These are phyloP conservation scores for Penicillium daleae DNA, from an alignment of 495 filamentous ascomycete species.

Conservation along the genomic window DNA sequence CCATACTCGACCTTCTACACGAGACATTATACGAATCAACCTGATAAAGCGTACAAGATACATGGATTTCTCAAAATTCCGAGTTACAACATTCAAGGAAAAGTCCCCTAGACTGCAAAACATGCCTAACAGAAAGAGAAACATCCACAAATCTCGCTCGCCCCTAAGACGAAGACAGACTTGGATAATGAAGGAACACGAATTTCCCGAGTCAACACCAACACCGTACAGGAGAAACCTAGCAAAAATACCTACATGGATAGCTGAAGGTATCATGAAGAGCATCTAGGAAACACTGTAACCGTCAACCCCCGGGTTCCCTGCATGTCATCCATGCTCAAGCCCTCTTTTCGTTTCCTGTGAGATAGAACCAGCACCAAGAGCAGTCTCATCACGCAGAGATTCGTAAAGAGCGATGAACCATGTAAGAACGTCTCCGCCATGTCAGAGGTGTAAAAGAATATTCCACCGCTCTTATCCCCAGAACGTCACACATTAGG, in stretches of 20 bases:
- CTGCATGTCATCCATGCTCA: neutral
- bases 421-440: neutral
- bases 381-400: constrained; percentile 11
- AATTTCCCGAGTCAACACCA: neutral
- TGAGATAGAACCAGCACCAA: neutral
- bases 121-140: constrained; percentile 18
- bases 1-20: too few species aligned
- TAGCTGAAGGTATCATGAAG: neutral
- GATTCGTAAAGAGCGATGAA: neutral
- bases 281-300: neutral
- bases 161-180: neutral
- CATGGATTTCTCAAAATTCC: constrained; percentile 31
- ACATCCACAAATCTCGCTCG: neutral
- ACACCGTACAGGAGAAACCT: neutral
- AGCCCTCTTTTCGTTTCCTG: neutral
- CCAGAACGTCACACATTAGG: constrained; percentile 1
- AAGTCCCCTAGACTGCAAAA: constrained; percentile 18
- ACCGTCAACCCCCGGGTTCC: neutral
- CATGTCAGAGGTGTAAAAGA: neutral
- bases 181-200: neutral
- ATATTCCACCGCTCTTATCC: neutral
- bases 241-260: neutral
- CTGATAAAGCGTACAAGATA: constrained; percentile 24
- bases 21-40: too few species aligned
- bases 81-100: constrained; percentile 22